Percentiles rank a stretch among this genome's conserved stretches.
Evolutionary conservation across 2,329 filamentous ascomycete genomes (phyloP).

Genomic region (Pseudocercospora musae): DNA sequence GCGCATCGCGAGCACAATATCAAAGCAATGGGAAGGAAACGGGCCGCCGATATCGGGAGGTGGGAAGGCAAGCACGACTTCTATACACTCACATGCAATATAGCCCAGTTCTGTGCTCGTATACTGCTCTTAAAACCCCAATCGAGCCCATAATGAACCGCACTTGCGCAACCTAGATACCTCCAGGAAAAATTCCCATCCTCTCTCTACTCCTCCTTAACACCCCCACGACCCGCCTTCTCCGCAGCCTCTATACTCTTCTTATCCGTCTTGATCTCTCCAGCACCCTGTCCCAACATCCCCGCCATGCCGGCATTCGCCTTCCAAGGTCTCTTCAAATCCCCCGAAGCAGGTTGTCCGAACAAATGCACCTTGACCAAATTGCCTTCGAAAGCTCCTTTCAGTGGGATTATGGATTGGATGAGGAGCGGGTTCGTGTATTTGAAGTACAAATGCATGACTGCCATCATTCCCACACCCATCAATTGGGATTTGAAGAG

Average conservation of each 20-base stretch:
- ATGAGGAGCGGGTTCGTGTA: constrained; percentile 99
- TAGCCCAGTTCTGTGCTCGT: background rate
- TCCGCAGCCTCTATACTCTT: constrained; percentile 55
- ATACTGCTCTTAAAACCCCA: background rate
- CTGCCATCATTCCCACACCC: constrained; percentile 95
- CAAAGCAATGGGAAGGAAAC: background rate
- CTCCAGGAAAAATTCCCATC: background rate
- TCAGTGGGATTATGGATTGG: constrained; percentile 97
- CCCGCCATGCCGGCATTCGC: constrained; percentile 76
- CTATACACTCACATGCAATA: background rate
- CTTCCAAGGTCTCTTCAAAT: constrained; percentile 97
- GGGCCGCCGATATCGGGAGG: background rate
- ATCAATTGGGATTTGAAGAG: constrained; percentile 89
- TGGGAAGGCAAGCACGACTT: background rate
- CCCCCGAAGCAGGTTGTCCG: constrained; percentile 79
- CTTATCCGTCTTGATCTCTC: constrained; percentile 78
- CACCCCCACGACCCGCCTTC: constrained; percentile 49
- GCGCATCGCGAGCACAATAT: background rate
- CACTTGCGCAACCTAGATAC: background rate
- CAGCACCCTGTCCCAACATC: constrained; percentile 60
- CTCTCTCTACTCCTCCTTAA: constrained; percentile 49
- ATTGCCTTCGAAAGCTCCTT: constrained; percentile 92
- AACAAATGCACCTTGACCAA: constrained; percentile 93
- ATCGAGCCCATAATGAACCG: background rate
- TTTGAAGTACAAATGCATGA: constrained; percentile 99